Base-by-base conservation (phyloP, 2,329 filamentous ascomycete species). In the Nectriaceae sp. region DNA sequence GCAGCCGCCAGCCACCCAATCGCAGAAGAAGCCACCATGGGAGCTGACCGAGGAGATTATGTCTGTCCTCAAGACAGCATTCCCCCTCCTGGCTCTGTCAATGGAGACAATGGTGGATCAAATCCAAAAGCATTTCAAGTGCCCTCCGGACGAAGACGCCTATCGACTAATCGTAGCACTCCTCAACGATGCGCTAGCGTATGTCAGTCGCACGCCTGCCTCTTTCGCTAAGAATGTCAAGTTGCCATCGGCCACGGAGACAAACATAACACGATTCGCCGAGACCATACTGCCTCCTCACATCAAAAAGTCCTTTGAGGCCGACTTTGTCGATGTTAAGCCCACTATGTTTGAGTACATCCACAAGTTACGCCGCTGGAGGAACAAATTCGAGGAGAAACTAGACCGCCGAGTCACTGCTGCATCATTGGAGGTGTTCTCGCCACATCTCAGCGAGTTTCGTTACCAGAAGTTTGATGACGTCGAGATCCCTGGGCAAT, bases 61-160 rank as follows among this genome's bases (percentile, higher is more conserved):
- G 80, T 89, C 91, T 26, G 89, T 91, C 22, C 84, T 99, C 45
- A 97, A 99, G 77, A 97, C 94, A 5, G 92, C 93, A 0, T 99
- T 97, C 77, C 94, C 94, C 20, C 79, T 99, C 16, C 81, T 99
- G 60, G 94, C 95, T 10, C 76, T 97, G 37, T 97, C 93, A 0
- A 97, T 99, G 94, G 94, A 99, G 74, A 96, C 93, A 0, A 99
- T 97, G 91, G 92, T 97, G 22, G 94, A 99, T 66, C 93, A 97
- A 71, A 96, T 99, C 50, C 89, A 94, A 69, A 97, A 97, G 77
- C 88, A 97, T 71, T 99, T 99, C 82, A 99, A 99, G 73, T 97
- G 94, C 63, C 93, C 93, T 13, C 93, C 93, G 0, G 94, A 99
- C 62, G 94, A 99, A 68, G 94, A 99, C 73, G 95, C 94, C 2